A percentile compares a stretch with the other conserved stretches of the same genome.
Evolutionary conservation across 306 rosid genomes (phyloP).

Genomic region (Castanea crenata): DNA sequence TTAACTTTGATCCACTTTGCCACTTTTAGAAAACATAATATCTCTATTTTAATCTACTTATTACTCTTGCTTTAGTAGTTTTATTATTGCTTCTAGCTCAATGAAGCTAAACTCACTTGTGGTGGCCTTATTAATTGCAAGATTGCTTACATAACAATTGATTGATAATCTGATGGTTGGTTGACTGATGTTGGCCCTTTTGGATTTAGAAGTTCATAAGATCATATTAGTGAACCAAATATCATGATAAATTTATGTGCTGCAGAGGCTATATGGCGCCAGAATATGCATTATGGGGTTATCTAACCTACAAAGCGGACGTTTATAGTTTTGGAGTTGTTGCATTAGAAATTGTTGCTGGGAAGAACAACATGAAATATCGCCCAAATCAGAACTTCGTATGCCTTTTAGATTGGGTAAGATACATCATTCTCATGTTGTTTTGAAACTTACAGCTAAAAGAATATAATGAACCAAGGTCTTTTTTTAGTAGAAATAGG

Average conservation of each 20-base stretch:
- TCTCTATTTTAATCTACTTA: too few species aligned
- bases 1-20: too few species aligned
- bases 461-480: too few species aligned
- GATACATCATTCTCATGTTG: background rate
- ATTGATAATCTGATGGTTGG: background rate
- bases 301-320: constrained; percentile 51
- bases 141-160: too few species aligned
- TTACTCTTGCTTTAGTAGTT: too few species aligned
- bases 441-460: too few species aligned
- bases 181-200: background rate
- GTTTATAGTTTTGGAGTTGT: constrained; percentile 65
- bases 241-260: background rate
- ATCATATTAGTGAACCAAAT: background rate
- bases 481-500: too few species aligned
- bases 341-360: constrained; percentile 48
- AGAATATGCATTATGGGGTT: constrained; percentile 70
- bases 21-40: too few species aligned
- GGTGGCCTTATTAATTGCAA: too few species aligned
- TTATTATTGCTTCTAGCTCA: too few species aligned
- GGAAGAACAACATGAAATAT: constrained; percentile 42
- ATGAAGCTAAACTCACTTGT: too few species aligned
- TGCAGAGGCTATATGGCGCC: constrained; percentile 80
- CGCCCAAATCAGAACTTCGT: constrained; percentile 41
- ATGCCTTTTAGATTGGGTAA: constrained; percentile 66
- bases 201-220: background rate